These are phyloP conservation scores for Aureobasidium lini DNA, from an alignment of 2,329 filamentous ascomycete species.

Conservation along the genomic window DNA sequence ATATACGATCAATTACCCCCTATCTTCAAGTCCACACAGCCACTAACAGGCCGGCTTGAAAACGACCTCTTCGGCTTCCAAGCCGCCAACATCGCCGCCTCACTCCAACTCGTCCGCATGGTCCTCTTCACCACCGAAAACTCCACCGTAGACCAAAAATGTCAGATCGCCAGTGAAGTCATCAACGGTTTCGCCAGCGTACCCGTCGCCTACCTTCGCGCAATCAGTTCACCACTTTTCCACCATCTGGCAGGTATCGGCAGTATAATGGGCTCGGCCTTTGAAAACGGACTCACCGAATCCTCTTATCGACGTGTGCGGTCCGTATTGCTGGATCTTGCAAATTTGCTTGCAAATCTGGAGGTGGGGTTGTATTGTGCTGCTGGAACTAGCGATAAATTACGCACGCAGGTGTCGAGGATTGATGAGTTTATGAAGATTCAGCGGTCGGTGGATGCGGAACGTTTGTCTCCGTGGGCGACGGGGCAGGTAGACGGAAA, in stretches of 20 bases:
- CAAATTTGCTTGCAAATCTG: constrained; percentile 38
- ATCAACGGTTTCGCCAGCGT: constrained; percentile 38
- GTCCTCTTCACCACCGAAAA: constrained; percentile 27
- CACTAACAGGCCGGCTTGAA: neutral
- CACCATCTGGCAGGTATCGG: constrained; percentile 45
- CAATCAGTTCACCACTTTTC: constrained; percentile 43
- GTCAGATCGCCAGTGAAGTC: constrained; percentile 39
- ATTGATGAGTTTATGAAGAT: constrained; percentile 38
- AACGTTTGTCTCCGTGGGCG: neutral
- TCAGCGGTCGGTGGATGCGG: neutral
- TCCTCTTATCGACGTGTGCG: constrained; percentile 36
- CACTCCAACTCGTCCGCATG: constrained; percentile 42
- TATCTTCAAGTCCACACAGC: constrained; percentile 13
- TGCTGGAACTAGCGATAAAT: constrained; percentile 32
- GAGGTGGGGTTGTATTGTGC: constrained; percentile 36
- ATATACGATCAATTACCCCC: constrained; percentile 9
- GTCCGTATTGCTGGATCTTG: constrained; percentile 37
- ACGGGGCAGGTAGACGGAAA: too few species aligned
- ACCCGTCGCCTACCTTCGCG: constrained; percentile 38
- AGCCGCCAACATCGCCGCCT: constrained; percentile 44
- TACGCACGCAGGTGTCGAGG: constrained; percentile 35
- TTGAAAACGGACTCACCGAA: constrained; percentile 39
- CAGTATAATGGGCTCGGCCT: constrained; percentile 41
- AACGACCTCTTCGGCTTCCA: constrained; percentile 41
- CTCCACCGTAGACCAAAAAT: constrained; percentile 34